phyloP scores from a whole-genome alignment of 345 rosid species.

The Laguncularia racemosa region DNA sequence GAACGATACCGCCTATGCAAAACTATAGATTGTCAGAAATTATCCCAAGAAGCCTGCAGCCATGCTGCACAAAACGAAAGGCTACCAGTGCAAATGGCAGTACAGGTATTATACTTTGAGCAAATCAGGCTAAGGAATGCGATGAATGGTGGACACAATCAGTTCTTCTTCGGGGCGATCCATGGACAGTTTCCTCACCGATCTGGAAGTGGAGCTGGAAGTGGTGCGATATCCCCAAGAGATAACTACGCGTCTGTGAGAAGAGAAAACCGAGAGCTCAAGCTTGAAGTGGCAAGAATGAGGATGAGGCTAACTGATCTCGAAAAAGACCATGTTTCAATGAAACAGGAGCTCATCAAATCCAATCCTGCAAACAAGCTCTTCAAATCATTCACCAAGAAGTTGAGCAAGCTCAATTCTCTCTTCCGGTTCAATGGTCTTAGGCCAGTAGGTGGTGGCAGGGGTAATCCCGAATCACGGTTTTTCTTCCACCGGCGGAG shows the following conservation, averaged over 20 bases:
- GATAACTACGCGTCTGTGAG: conserved; percentile 94
- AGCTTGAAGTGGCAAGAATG: conserved; percentile 98
- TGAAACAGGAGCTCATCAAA: conserved; percentile 81
- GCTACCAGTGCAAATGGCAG: conserved; percentile 93
- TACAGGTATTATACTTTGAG: conserved; percentile 86
- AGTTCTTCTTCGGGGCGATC: conserved; percentile 55
- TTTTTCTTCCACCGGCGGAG: conserved; percentile 67
- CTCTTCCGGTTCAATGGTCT: conserved; percentile 54
- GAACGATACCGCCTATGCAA: conserved; percentile 90
- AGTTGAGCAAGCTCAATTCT: conserved; percentile 70
- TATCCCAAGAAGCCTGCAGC: conserved; percentile 99
- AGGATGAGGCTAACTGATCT: conserved; percentile 96
- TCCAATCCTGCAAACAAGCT: conserved; percentile 64
- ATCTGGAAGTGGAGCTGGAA: conserved; percentile 82
- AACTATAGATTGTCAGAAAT: conserved; percentile 87
- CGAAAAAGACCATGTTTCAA: conserved; percentile 88
- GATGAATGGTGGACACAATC: conserved; percentile 82
- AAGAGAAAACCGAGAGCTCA: conserved; percentile 91
- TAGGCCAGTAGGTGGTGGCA: conserved; percentile 41
- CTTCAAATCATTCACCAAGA: conserved; percentile 71
- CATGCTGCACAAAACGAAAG: conserved; percentile 97
- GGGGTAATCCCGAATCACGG: conserved; percentile 51
- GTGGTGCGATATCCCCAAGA: conserved; percentile 97
- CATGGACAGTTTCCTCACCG: conserved; percentile 78
- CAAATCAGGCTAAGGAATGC: conserved; percentile 93